These are phyloP conservation scores for Jackrogersella minutella DNA, from an alignment of 495 filamentous ascomycete genomes.

Conservation along the genomic window DNA sequence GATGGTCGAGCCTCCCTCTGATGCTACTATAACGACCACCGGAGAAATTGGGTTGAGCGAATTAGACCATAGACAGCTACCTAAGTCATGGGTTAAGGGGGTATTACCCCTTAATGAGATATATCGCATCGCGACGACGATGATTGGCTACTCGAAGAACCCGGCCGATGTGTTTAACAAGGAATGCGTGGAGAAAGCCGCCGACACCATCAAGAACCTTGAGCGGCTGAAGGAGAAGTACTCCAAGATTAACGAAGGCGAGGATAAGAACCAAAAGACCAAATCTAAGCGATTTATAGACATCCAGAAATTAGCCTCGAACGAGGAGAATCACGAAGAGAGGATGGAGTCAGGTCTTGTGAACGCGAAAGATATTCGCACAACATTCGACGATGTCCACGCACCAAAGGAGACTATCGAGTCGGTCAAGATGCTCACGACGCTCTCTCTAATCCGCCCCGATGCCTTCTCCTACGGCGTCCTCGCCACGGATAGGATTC, in stretches of 20 bases:
- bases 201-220: constrained; percentile 16
- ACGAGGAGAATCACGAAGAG: constrained; percentile 73
- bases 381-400: constrained; percentile 85
- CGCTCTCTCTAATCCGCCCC: constrained; percentile 84
- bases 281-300: too few species aligned
- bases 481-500: constrained; percentile 87
- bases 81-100: constrained; percentile 18
- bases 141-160: constrained; percentile 58
- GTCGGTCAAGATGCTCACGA: constrained; percentile 86
- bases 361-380: constrained; percentile 80
- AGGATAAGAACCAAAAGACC: not conserved
- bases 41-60: constrained; percentile 16
- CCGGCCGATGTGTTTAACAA: constrained; percentile 28
- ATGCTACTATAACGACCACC: not conserved
- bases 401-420: constrained; percentile 85
- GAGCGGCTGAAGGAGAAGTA: constrained; percentile 8
- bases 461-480: constrained; percentile 98
- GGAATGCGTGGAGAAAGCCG: constrained; percentile 27
- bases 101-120: constrained; percentile 48
- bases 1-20: constrained; percentile 27
- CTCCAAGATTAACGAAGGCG: not conserved
- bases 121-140: constrained; percentile 67
- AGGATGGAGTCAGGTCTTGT: constrained; percentile 82
- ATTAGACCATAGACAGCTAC: constrained; percentile 12
- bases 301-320: too few species aligned